phyloP scores from a whole-genome alignment of 495 filamentous ascomycete genomes.

The Daldinia bambusicola region DNA sequence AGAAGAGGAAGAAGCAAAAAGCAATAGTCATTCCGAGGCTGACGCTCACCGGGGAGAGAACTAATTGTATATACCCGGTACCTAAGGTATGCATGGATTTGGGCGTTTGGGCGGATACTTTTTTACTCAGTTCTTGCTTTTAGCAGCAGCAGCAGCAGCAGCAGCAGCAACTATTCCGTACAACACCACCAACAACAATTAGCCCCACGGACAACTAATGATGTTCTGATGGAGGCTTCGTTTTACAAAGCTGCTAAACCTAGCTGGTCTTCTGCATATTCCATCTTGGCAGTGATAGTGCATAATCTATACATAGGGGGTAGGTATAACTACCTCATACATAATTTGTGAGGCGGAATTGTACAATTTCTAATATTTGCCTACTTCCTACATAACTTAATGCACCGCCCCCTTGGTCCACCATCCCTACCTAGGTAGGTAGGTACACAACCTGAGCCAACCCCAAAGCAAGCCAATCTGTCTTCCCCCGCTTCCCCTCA shows the following conservation, averaged over 20 bases:
- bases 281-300: background rate
- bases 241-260: background rate
- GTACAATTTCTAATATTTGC: conserved; percentile 1
- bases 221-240: background rate
- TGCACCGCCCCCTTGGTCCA: background rate
- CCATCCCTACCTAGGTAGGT: no score
- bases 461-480: background rate
- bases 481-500: conserved; percentile 36
- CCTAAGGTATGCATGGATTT: conserved; percentile 24
- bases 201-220: background rate
- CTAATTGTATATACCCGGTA: conserved; percentile 40
- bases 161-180: no score
- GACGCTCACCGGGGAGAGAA: background rate
- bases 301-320: no score
- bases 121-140: conserved; percentile 24
- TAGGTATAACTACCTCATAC: background rate
- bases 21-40: conserved; percentile 11
- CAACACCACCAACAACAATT: background rate
- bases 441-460: background rate
- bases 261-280: background rate
- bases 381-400: no score
- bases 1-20: background rate
- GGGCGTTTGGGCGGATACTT: conserved; percentile 36
- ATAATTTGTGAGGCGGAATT: background rate
- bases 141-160: background rate